These are phyloP conservation scores for Corylus heterophylla DNA, from an alignment of 306 rosid species.

Conservation along the genomic window DNA sequence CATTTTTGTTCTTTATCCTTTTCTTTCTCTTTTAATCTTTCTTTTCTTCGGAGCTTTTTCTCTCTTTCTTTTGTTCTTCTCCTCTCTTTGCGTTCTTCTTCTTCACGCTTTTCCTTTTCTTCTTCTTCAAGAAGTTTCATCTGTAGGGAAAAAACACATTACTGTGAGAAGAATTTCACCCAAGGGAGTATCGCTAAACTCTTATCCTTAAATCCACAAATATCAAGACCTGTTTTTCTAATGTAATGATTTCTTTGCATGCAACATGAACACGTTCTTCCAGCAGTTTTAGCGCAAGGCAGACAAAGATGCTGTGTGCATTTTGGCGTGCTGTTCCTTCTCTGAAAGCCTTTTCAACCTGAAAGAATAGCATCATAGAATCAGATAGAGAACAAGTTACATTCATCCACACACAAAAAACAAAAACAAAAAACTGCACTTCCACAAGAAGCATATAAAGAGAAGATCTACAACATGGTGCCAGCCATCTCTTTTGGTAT, in stretches of 20 bases:
- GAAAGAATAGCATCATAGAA: constrained; percentile 35
- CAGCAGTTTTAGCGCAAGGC: constrained; percentile 89
- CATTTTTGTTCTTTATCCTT: constrained; percentile 62
- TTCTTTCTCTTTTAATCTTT: constrained; percentile 91
- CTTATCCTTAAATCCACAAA: constrained; percentile 29
- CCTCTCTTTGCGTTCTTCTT: constrained; percentile 97
- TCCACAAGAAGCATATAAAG: not conserved
- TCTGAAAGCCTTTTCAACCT: constrained; percentile 99
- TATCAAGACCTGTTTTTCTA: constrained; percentile 86
- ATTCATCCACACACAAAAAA: not conserved
- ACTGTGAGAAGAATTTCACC: constrained; percentile 28
- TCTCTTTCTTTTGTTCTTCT: constrained; percentile 89
- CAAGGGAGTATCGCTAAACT: constrained; percentile 15
- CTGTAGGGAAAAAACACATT: constrained; percentile 46
- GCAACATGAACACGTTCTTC: constrained; percentile 98
- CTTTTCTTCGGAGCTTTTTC: constrained; percentile 92
- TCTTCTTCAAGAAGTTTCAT: constrained; percentile 99
- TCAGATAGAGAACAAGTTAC: constrained; percentile 24
- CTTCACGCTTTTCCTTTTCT: constrained; percentile 98
- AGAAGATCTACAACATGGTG: not conserved
- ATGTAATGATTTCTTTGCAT: constrained; percentile 93
- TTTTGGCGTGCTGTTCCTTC: constrained; percentile 99
- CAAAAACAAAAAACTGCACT: not conserved
- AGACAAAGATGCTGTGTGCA: constrained; percentile 97
- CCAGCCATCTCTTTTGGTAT: not conserved